phyloP scores from a whole-genome alignment of 345 rosid genomes.

The Eucalyptus virginea region DNA sequence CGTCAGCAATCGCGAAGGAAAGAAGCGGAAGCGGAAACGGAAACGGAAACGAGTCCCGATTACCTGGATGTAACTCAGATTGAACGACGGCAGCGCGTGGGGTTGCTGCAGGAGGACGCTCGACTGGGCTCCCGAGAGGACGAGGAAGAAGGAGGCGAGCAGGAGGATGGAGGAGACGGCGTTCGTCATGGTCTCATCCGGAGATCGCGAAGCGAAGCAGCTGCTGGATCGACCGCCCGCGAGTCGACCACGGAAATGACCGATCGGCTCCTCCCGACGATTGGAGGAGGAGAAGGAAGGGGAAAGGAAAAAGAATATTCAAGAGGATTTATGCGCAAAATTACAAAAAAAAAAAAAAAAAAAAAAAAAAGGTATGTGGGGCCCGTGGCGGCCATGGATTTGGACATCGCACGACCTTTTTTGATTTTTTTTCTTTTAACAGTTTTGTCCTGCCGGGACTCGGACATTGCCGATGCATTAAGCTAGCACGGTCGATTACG shows the following conservation, averaged over 20 bases:
- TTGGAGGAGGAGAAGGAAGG: not conserved
- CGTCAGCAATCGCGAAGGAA: not conserved
- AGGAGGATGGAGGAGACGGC: not conserved
- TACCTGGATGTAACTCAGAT: slow-evolving; percentile 63
- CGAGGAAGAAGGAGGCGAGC: not conserved
- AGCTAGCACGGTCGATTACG: not conserved
- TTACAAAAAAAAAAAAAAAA: not conserved
- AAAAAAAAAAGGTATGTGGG: not conserved
- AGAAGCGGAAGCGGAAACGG: not conserved
- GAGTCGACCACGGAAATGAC: not conserved
- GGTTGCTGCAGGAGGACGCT: slow-evolving; percentile 8
- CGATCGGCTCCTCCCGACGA: not conserved
- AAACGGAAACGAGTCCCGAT: not conserved
- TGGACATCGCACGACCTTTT: not conserved
- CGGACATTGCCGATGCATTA: not conserved
- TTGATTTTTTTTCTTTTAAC: not conserved
- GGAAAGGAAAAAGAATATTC: not conserved
- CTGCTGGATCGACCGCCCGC: not conserved
- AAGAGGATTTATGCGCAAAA: not conserved
- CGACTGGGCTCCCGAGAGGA: slow-evolving; percentile 7
- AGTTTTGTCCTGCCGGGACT: not conserved
- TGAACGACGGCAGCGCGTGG: slow-evolving; percentile 30
- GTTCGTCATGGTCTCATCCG: not conserved
- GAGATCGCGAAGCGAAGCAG: not conserved
- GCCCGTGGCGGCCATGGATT: not conserved